A percentile compares a stretch with the other conserved stretches of the same genome.
phyloP scores from a whole-genome alignment of 164 flowering plant genomes.

The Chimonanthus praecox region DNA sequence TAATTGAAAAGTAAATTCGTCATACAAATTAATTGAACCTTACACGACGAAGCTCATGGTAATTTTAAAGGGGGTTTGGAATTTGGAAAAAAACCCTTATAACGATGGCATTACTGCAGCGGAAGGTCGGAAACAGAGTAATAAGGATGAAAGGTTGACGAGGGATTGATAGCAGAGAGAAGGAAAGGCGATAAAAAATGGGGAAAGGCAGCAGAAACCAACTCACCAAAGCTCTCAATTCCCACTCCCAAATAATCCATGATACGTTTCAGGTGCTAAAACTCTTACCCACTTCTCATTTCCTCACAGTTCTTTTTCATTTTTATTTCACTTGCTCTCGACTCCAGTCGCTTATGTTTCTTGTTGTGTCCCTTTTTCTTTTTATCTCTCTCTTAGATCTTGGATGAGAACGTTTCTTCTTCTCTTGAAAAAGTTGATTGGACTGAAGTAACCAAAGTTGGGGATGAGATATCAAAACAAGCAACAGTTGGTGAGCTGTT shows the following conservation, averaged over 20 bases:
- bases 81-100: background rate
- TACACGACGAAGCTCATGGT: too few species aligned
- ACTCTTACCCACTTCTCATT: constrained; percentile 1
- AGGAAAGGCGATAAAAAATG: constrained; percentile 28
- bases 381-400: constrained; percentile 28
- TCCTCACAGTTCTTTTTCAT: background rate
- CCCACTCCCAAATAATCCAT: constrained; percentile 56
- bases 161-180: constrained; percentile 4
- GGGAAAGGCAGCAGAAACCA: constrained; percentile 45
- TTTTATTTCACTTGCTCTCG: background rate
- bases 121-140: constrained; percentile 22
- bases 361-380: constrained; percentile 3
- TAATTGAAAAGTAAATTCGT: too few species aligned
- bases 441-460: constrained; percentile 65
- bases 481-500: constrained; percentile 58
- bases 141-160: constrained; percentile 29
- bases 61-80: constrained; percentile 11
- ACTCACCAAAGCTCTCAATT: constrained; percentile 32
- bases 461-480: constrained; percentile 72
- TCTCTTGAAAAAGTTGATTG: constrained; percentile 62
- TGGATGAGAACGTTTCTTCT: constrained; percentile 48
- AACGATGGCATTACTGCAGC: too few species aligned
- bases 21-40: too few species aligned
- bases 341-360: background rate
- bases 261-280: constrained; percentile 71